Evolutionary conservation across 148 eudicot species (phyloP).

Genomic region (Bassia scoparia): DNA sequence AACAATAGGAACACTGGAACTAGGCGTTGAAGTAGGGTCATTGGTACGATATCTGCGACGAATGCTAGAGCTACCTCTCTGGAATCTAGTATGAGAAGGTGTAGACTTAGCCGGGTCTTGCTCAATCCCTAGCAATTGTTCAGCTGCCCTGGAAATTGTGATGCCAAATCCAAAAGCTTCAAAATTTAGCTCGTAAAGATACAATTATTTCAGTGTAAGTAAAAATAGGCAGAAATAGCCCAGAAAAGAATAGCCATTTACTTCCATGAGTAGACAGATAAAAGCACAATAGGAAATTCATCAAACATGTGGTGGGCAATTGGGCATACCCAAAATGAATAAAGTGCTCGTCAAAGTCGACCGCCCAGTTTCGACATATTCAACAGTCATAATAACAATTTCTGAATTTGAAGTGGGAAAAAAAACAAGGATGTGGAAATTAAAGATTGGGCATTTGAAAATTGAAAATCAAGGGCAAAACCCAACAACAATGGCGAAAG

Average conservation of each 20-base stretch:
- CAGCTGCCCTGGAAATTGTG: conserved; percentile 68
- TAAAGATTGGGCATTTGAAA: no score
- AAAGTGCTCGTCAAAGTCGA: no score
- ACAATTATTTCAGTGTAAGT: background rate
- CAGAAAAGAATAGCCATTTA: no score
- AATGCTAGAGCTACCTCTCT: conserved; percentile 86
- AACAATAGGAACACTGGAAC: conserved; percentile 57
- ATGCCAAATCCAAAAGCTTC: background rate
- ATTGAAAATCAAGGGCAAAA: background rate
- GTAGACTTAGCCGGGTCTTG: conserved; percentile 89
- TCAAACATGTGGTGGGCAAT: conserved; percentile 37
- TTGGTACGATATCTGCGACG: conserved; percentile 68
- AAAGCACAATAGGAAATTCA: conserved; percentile 6
- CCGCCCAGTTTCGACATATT: no score
- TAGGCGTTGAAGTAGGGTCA: conserved; percentile 61
- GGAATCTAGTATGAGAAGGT: conserved; percentile 85
- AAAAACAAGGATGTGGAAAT: background rate
- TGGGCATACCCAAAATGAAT: conserved; percentile 8
- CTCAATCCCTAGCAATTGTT: conserved; percentile 89
- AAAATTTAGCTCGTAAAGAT: conserved; percentile 1
- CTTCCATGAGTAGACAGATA: no score
- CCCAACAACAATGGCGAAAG: no score
- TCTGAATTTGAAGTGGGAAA: background rate
- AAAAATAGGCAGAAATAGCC: background rate
- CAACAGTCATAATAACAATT: no score